Conservation (phyloP, 2,329 filamentous ascomycete species). For the Scopulariopsis brevicaulis region DNA sequence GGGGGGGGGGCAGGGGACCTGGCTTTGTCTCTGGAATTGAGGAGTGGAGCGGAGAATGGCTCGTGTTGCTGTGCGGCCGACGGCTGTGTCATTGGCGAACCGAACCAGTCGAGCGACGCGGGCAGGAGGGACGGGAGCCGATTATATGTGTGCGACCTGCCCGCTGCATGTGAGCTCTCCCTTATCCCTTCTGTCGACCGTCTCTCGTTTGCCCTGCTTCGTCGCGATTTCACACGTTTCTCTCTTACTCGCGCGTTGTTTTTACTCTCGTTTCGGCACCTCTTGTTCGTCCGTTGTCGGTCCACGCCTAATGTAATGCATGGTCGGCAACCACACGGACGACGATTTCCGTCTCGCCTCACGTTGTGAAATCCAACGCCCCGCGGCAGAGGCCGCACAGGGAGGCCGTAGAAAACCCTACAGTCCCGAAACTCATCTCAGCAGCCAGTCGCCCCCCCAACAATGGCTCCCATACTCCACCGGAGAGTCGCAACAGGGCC, state of each 20-base stretch:
- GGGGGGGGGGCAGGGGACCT: too few species aligned
- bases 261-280: background rate
- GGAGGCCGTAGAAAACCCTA: background rate
- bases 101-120: background rate
- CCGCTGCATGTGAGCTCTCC: background rate
- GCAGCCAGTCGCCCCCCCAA: background rate
- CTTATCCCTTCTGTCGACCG: background rate
- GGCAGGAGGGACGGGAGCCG: background rate
- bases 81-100: background rate
- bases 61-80: background rate
- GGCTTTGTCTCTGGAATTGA: background rate
- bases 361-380: background rate
- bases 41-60: background rate
- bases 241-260: background rate
- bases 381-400: background rate
- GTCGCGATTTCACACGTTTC: background rate
- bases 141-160: background rate
- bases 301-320: background rate
- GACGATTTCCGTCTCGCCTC: background rate
- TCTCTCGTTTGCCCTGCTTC: background rate
- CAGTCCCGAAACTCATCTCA: background rate
- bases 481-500: background rate
- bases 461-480: conserved; percentile 1
- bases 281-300: background rate
- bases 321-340: background rate